Base-by-base conservation (phyloP, 2,329 filamentous ascomycete genomes). In the Alternaria sp. region DNA sequence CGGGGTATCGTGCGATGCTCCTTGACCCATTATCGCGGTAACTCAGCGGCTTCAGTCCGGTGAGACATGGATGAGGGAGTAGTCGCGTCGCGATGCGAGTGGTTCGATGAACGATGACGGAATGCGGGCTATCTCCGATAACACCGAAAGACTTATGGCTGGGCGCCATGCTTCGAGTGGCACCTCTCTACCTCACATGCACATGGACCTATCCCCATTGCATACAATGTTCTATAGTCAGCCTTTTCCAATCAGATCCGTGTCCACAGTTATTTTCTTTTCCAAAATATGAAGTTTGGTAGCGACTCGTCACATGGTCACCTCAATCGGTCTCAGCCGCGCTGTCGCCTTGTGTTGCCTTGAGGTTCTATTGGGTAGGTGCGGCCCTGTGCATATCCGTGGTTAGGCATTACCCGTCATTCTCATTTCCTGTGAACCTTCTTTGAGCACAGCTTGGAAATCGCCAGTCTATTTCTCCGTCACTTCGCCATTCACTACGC, bases 21-120 rank as follows among this genome's bases (percentile, higher is more conserved):
- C 73, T 67, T 77, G 74, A 56, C 74, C 74, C 74, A 77, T 77
- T 45, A 22, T 72, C 56, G 46, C 62, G 54, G 54, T 34, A 50
- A 20, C 41, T 51, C 46, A 22, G 45, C 41, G 50, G 48, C 34
- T 44, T n/a, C 14, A 18, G 20, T 49, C 22, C 48, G 50, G 51
- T 48, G 59, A 57, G 43, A 49, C 62, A 59, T 48, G 58, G 38
- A 54, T 44, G 54, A 32, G 38, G 59, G 34, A 41, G 43, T 27
- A 9, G 30, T 54, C 38, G 51, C 50, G 40, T 57, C 49, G 44
- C 53, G 20, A 58, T 43, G 49, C 44, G 40, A 57, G 57, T 40
- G 54, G 57, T 57, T 50, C 25, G 45, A 54, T 30, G 20, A 32
- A 27, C 54, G 34, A 58, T 62, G 58, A 62, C 59, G 62, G 28